Evolutionary conservation across 2,329 filamentous ascomycete species (phyloP), one percentile per base, ranked within the genome.

Genomic region (Penicillium capsulatum): DNA sequence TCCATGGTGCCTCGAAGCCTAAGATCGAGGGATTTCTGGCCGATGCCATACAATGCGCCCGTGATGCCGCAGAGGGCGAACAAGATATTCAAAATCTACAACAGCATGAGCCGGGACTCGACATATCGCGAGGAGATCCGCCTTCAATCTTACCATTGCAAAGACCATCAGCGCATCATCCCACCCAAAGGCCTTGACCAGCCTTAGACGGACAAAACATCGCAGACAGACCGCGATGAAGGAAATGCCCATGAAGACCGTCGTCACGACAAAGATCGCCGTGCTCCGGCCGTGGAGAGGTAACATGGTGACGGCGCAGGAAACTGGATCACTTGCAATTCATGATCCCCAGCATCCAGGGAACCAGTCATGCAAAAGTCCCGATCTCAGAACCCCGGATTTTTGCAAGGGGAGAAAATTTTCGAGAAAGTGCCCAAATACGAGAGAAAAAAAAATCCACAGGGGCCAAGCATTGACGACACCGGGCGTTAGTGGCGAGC

Each of bases 41-140:
- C 58, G 19, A 63, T 53, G 28, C 63, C 59, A 44, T 61, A 61
- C 3, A 59, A 42, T 22, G 63, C 45, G 10, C 63, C 64, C 4
- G 50, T 54, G 17, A 66, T 60, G 17, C 60, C 63, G 27, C 62
- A 65, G 27, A 61, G 28, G 7, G 59, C 58, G 35, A 64, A 66
- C n/a, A 65, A 34, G 6, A 64, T 53, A 31, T 64, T 59, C 29
- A 61, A 33, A 1, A 51, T 27, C 63, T 65, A 37, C 26, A n/a
- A n/a, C n/a, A n/a, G n/a, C n/a, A n/a, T n/a, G n/a, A n/a, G n/a
- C n/a, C n/a, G n/a, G n/a, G n/a, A n/a, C n/a, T 7, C 3, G 3
- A 6, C 17, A 10, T 8, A n/a, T n/a, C n/a, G n/a, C n/a, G n/a
- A n/a, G n/a, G n/a, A n/a, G n/a, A n/a, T n/a, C n/a, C n/a, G n/a